A percentile compares a stretch with the other conserved stretches of the same genome.
Evolutionary conservation across 495 filamentous ascomycete species (phyloP).

Genomic region (Aspergillus cavernicola): DNA sequence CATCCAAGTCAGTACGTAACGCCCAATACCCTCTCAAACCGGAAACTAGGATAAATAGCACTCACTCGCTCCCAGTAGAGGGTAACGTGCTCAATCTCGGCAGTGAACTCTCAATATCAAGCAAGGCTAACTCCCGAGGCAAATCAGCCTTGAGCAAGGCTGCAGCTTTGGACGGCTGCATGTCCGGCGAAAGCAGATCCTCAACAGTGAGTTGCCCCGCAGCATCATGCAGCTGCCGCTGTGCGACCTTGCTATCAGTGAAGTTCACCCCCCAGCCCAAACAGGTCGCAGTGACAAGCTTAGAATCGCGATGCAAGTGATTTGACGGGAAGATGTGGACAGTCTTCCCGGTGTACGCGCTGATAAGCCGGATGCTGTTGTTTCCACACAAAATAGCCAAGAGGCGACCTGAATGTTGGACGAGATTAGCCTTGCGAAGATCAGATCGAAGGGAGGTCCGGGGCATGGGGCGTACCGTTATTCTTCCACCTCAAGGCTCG

Average conservation of each 20-base stretch:
- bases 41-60: slow-evolving; percentile 8
- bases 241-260: slow-evolving; percentile 51
- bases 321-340: slow-evolving; percentile 60
- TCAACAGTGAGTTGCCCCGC: slow-evolving; percentile 39
- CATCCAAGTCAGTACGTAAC: slow-evolving; percentile 9
- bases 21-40: not conserved
- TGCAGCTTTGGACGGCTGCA: slow-evolving; percentile 35
- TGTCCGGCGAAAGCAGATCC: slow-evolving; percentile 38
- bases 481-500: slow-evolving; percentile 68
- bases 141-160: slow-evolving; percentile 55
- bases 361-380: slow-evolving; percentile 64
- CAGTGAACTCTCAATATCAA: slow-evolving; percentile 76
- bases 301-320: slow-evolving; percentile 22
- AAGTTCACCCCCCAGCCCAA: slow-evolving; percentile 73
- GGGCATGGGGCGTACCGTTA: slow-evolving; percentile 53
- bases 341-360: slow-evolving; percentile 71
- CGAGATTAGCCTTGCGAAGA: not conserved
- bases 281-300: slow-evolving; percentile 49
- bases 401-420: slow-evolving; percentile 51
- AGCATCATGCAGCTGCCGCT: slow-evolving; percentile 38
- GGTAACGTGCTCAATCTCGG: slow-evolving; percentile 74
- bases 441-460: not conserved
- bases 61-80: slow-evolving; percentile 44
- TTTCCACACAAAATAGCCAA: slow-evolving; percentile 78
- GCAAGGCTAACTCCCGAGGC: slow-evolving; percentile 69